Evolutionary conservation across 2,329 filamentous ascomycete species (phyloP), one percentile per base, ranked within the genome.

Genomic region (Clonostachys chloroleuca): DNA sequence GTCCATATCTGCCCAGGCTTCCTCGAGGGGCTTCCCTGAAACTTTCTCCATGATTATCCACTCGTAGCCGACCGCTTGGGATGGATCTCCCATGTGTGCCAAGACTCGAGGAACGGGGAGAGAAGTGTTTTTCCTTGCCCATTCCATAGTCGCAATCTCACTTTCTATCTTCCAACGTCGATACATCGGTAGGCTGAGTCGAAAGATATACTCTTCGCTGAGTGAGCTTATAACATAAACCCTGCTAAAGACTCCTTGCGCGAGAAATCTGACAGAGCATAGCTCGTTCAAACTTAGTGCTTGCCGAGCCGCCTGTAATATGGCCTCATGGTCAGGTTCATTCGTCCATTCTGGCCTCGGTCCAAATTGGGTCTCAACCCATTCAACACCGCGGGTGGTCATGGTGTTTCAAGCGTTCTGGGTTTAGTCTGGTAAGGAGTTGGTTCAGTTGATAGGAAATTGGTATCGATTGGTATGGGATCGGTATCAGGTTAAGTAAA

Each of bases 221-320:
- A 4, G 3, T n/a, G 36, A n/a, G 4, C 36, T 18, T 10, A 39
- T 18, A 4, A 39, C 12, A 18, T 39, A 39, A 39, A 18, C 14
- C 36, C 36, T 39, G 5, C 10, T n/a, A 4, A 39, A 39, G 17
- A 10, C 10, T 8, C 17, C 17, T 39, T 39, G 36, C 6, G 36
- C 12, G 3, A 39, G 36, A 18, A 39, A n/a, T 14, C 17, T 18
- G 12, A 73, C 74, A 42, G 20, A 42, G 16, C 40, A 42, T 10
- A 30, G 24, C 24, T 30, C 24, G 9, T 30, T 30, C 24, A 10
- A 30, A 6, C 10, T 30, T 10, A 30, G 6, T 10, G 24, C 24
- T 10, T 30, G 24, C 9, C 9, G 24, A 30, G 24, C 24, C 24
- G 24, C 24, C 24, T 30, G 24, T 6, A 30, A 30, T 30, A 30